Base-by-base conservation (phyloP, 495 filamentous ascomycete genomes). In the Bacidia rubella region DNA sequence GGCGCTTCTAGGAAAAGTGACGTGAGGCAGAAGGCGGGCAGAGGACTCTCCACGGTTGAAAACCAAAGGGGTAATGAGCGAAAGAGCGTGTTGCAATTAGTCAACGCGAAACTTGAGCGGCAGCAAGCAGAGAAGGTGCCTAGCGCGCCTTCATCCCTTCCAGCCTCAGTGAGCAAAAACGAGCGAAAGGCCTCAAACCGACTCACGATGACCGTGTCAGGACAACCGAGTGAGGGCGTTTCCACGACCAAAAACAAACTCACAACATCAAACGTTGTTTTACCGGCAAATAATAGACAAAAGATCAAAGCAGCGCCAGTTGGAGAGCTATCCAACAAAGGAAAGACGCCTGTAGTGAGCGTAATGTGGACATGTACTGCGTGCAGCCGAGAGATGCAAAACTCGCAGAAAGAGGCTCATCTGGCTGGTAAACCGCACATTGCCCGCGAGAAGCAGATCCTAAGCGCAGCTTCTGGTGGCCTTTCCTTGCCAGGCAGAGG, bases 341-440 rank as follows among this genome's bases (percentile, higher is more conserved):
- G 15, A 1, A 11, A 40, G 24, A 29, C 47, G 29, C 35, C 39
- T 21, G 29, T 39, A 19, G 21, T 43, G 1, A 24, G 41, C 1
- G 11, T 32, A 10, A 29, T 12, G 3, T 52, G 54, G 54, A 56
- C 11, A 52, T 56, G 54, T 29, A 47, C 25, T 4, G 47, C 38
- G 11, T 56, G 54, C 49, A 22, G 15, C 49, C 48, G 49, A 5
- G 19, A 32, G 10, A 56, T 56, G 54, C 54, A 47, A 15, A 17
- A 39, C 23, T n/a, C 15, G 4, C 20, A 52, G 7, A 39, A 43
- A 35, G 47, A 41, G 42, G 48, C 46, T 41, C 54, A 56, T n/a
- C 7, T 56, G 22, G 49, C 49, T 23, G 54, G 54, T 11, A 52
- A 47, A 47, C 11, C 39, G 46, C 54, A 56, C 54, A 56, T 23